Conservation (phyloP, 2,329 filamentous ascomycete species). For the Aureobasidium leucospermi region DNA sequence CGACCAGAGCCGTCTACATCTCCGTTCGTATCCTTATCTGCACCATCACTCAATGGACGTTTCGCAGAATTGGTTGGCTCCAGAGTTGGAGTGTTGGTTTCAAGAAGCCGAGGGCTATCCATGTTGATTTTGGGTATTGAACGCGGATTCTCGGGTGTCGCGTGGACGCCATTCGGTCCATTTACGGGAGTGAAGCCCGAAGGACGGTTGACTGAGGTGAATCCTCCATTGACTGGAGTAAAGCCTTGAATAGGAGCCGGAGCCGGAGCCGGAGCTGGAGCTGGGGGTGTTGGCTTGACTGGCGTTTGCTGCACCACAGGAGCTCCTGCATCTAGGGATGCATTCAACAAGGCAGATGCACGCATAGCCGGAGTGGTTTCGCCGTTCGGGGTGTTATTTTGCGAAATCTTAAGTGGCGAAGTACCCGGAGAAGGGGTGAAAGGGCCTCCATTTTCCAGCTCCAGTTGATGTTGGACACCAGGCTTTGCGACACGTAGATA, state of each 20-base stretch:
- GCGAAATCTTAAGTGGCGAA: constrained; percentile 59
- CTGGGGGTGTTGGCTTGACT: constrained; percentile 1
- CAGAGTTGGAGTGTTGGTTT: constrained; percentile 59
- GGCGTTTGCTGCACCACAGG: constrained; percentile 31
- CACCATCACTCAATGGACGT: constrained; percentile 54
- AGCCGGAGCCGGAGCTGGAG: constrained; percentile 26
- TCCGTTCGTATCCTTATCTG: constrained; percentile 55
- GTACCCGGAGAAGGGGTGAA: constrained; percentile 71
- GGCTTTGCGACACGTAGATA: constrained; percentile 87
- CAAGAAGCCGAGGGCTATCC: constrained; percentile 55
- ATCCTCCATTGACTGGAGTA: constrained; percentile 64
- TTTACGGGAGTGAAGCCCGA: constrained; percentile 56
- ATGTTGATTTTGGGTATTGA: constrained; percentile 53
- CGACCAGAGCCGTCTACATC: constrained; percentile 46
- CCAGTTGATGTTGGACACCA: constrained; percentile 90
- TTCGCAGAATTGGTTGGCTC: constrained; percentile 52
- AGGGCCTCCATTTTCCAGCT: constrained; percentile 86
- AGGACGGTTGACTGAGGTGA: constrained; percentile 57
- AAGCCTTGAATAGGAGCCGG: constrained; percentile 50
- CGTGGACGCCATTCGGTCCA: constrained; percentile 43
- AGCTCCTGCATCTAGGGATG: constrained; percentile 32
- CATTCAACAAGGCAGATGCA: constrained; percentile 50
- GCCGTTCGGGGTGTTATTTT: constrained; percentile 40
- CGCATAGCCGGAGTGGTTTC: constrained; percentile 60
- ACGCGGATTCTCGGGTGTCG: constrained; percentile 46